Evolutionary conservation across 345 rosid species (phyloP).

Genomic region (Salix dunnii): DNA sequence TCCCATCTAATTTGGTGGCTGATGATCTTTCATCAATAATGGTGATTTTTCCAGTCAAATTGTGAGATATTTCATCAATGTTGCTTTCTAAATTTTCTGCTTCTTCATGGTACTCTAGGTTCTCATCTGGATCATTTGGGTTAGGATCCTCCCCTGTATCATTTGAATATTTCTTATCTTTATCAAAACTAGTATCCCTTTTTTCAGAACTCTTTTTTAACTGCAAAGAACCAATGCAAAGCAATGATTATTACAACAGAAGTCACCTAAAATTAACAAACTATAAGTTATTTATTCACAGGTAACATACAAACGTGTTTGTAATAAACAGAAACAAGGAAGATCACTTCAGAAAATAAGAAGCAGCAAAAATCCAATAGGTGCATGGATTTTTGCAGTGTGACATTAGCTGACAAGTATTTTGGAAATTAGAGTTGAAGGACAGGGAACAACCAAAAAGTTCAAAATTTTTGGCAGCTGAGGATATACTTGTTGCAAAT

Average conservation of each 20-base stretch:
- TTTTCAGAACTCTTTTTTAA: constrained; percentile 49
- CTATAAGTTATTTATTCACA: background rate
- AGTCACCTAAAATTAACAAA: background rate
- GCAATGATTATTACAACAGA: constrained; percentile 2
- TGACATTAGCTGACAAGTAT: too few species aligned
- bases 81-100: constrained; percentile 40
- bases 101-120: constrained; percentile 31
- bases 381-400: too few species aligned
- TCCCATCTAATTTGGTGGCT: constrained; percentile 39
- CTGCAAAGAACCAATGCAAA: constrained; percentile 42
- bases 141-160: constrained; percentile 35
- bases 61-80: constrained; percentile 51
- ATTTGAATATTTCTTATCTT: constrained; percentile 37
- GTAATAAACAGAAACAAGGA: background rate
- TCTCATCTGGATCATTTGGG: constrained; percentile 32
- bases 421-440: too few species aligned
- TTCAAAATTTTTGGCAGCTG: too few species aligned
- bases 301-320: background rate
- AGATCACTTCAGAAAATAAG: background rate
- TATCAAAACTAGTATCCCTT: constrained; percentile 30
- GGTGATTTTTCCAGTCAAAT: constrained; percentile 35
- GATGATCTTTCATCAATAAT: constrained; percentile 32
- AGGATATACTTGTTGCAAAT: too few species aligned
- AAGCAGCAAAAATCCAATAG: too few species aligned
- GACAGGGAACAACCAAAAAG: too few species aligned